Evolutionary conservation across 177 flowering plant species (phyloP), one percentile per base, ranked within the genome.

Genomic region (Vitis hybrid): DNA sequence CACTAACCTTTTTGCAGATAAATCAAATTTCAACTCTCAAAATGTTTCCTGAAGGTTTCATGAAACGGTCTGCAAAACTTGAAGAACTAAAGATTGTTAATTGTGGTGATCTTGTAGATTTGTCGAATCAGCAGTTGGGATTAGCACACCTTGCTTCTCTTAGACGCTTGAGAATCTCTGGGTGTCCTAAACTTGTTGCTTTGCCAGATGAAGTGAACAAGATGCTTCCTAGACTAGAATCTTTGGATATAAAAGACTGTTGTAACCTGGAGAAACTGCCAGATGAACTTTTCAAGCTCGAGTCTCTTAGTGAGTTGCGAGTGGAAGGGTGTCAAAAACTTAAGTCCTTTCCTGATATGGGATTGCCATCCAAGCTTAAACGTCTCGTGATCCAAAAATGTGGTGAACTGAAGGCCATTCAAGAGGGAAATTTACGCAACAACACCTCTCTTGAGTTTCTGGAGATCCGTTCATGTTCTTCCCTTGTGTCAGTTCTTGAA

Each of bases 311-410:
- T 17, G 56, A 50, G 30, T 19, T 64, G 32, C 7, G n/a, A 48
- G 21, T 64, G 15, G 13, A 19, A 18, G 66, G 66, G 12, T 64
- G 68, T 65, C 45, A 48, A 21, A 65, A 21, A 2, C 45, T 65
- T 9, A 12, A 1, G 68, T 23, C 18, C 7, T 52, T 65, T 13
- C 68, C 68, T 23, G 17, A 23, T 2, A 52, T 52, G 45, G 68
- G 58, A n/a, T 65, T 65, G n/a, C 68, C 58, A 14, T 26, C 48
- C 17, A 65, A 21, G 68, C 68, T 65, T 51, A 65, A 21, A 26
- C 15, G 3, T 65, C 49, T 65, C 23, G 45, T 7, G 68, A 65
- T 65, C 68, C 9, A 26, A 21, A 9, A 51, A 0, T 65, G 58
- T 21, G 57, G 40, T 18, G 32, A n/a, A 18, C 0, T 64, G 14